phyloP scores from a whole-genome alignment of 306 rosid genomes.

The Cajanus cajan region DNA sequence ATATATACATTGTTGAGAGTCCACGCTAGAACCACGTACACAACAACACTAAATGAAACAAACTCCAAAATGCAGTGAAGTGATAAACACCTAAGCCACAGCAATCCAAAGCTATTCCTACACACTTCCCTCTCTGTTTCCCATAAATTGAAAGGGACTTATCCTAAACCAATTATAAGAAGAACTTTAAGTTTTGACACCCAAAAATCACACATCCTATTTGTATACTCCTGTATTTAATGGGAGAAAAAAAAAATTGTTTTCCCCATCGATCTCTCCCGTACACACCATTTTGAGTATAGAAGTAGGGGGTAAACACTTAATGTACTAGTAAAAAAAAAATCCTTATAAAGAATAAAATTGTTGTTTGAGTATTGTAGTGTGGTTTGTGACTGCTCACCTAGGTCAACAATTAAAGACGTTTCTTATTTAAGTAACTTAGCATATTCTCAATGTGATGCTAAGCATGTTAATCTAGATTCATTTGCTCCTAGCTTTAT shows the following conservation, averaged over 20 bases:
- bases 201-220: neutral
- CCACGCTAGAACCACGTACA: neutral
- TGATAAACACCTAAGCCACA: neutral
- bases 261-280: neutral
- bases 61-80: neutral
- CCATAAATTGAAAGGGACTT: neutral
- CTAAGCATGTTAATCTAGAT: conserved; percentile 27
- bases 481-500: conserved; percentile 30
- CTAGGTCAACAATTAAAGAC: conserved; percentile 37
- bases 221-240: neutral
- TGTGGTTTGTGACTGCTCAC: neutral
- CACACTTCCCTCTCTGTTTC: neutral
- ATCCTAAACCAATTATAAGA: neutral
- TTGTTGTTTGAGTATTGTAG: neutral
- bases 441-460: conserved; percentile 35
- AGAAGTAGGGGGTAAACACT: neutral
- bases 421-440: conserved; percentile 32
- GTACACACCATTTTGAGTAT: neutral
- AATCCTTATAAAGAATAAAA: neutral
- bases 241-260: too few species aligned
- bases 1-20: neutral
- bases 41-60: neutral
- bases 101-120: neutral
- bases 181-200: neutral
- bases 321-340: too few species aligned